Evolutionary conservation across 2,329 filamentous ascomycete species (phyloP), one percentile per base, ranked within the genome.

Genomic region (Colletotrichum sp.): DNA sequence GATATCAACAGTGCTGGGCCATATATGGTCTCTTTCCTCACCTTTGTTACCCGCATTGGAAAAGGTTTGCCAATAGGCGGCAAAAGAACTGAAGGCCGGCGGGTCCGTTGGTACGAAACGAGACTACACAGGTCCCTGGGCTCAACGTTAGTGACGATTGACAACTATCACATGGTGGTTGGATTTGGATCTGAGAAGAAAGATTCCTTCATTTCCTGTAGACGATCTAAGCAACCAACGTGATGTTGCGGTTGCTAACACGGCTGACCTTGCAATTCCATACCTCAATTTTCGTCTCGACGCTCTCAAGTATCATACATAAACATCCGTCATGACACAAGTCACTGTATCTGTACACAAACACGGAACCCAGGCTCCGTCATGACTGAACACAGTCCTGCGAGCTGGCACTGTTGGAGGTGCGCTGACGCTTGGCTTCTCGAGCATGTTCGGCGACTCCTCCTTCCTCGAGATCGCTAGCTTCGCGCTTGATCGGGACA

Each of bases 361-460:
- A 4, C 1, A 4, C 5, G 39, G 3, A 43, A 4, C 43, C n/a
- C 43, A 21, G n/a, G 43, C n/a, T 52, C 0, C 4, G 0, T 52
- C 43, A 52, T 52, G 43, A 52, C n/a, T 4, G 43, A 21, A 52
- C 0, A 7, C 12, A 7, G 0, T 52, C 6, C 43, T 52, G n/a
- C 12, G 43, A 52, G 10, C 4, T 7, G 12, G n/a, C 43, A 52
- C 43, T 52, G 43, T 3, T 24, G 10, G 43, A 4, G 43, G 4
- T 24, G 43, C 43, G 43, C 10, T 24, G 43, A 12, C 43, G 43
- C 43, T 52, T 52, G n/a, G 43, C 3, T 7, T 21, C 43, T 52
- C 6, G 43, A 21, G 6, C 6, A 6, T 52, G 4, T 52, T 52
- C n/a, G 1, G 43, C 12, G 43, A 52, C n/a, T 52, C 2, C 10